Evolutionary conservation across 306 rosid genomes (phyloP).

Genomic region (Vicia faba): DNA sequence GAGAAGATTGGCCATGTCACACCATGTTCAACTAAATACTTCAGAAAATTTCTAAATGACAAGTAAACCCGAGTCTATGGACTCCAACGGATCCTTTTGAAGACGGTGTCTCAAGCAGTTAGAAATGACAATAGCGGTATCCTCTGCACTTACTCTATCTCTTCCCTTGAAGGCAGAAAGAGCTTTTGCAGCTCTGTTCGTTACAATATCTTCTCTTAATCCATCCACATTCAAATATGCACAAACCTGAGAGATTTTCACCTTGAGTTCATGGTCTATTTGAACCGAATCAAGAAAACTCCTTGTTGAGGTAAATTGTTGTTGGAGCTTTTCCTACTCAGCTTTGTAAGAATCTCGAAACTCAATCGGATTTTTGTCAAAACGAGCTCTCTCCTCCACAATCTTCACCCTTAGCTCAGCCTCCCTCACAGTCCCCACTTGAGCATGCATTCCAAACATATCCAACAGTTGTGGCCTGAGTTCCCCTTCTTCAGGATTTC

Average conservation of each 20-base stretch:
- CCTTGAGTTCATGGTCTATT: constrained; percentile 77
- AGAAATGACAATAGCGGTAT: constrained; percentile 87
- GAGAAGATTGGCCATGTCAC: constrained; percentile 16
- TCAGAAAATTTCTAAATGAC: constrained; percentile 86
- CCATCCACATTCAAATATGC: constrained; percentile 90
- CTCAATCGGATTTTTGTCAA: constrained; percentile 74
- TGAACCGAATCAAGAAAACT: constrained; percentile 62
- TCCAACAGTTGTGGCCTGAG: constrained; percentile 97
- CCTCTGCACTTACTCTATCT: constrained; percentile 70
- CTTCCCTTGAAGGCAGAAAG: constrained; percentile 85
- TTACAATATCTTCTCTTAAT: constrained; percentile 91
- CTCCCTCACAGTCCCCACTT: constrained; percentile 95
- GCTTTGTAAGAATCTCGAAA: constrained; percentile 65
- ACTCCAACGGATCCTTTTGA: constrained; percentile 92
- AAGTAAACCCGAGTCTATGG: constrained; percentile 92
- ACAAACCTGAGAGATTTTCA: constrained; percentile 86
- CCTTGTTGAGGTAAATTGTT: constrained; percentile 71
- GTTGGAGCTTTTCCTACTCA: constrained; percentile 76
- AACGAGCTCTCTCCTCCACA: constrained; percentile 87
- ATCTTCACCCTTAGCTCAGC: constrained; percentile 95
- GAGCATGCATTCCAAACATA: constrained; percentile 98
- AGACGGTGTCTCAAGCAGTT: constrained; percentile 96
- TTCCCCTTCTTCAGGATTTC: constrained; percentile 98
- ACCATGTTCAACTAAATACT: constrained; percentile 66
- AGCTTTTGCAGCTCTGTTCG: constrained; percentile 91